These are phyloP conservation scores for Leishmania mexicana DNA, from an alignment of 208 protist species.

Conservation along the genomic window DNA sequence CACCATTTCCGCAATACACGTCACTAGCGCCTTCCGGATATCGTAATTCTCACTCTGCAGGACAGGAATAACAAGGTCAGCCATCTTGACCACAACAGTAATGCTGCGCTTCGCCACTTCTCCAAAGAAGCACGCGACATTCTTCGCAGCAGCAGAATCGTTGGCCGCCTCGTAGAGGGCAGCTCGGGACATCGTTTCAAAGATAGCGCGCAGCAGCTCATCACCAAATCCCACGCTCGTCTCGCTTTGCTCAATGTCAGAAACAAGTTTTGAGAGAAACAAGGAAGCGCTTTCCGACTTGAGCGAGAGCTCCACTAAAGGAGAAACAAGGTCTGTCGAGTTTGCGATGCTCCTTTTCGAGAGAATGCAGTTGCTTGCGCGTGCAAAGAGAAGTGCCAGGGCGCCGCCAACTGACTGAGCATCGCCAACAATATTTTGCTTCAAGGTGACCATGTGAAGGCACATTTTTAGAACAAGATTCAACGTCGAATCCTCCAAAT, in stretches of 20 bases:
- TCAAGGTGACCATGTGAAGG: constrained; percentile 87
- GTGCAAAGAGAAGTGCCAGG: constrained; percentile 69
- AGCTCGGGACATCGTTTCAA: constrained; percentile 65
- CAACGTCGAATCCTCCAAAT: constrained; percentile 65
- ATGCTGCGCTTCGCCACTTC: constrained; percentile 81
- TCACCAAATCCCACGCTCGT: constrained; percentile 26
- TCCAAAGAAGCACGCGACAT: constrained; percentile 76
- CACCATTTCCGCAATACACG: constrained; percentile 83
- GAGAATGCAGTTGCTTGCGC: constrained; percentile 54
- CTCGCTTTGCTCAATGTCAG: constrained; percentile 75
- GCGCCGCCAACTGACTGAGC: constrained; percentile 73
- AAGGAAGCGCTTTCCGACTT: constrained; percentile 72
- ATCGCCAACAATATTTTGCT: constrained; percentile 77
- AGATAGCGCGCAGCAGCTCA: constrained; percentile 53
- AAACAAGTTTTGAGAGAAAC: constrained; percentile 80
- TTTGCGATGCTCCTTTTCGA: constrained; percentile 41
- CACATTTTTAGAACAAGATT: constrained; percentile 69
- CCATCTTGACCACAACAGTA: constrained; percentile 72
- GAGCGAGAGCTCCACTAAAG: constrained; percentile 75
- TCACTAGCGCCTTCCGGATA: constrained; percentile 81
- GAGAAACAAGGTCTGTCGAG: constrained; percentile 62
- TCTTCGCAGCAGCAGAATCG: constrained; percentile 65
- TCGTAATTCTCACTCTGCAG: constrained; percentile 89
- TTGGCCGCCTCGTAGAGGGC: constrained; percentile 61
- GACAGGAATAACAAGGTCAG: constrained; percentile 55